Evolutionary conservation across 108 stramenopile species (phyloP), one percentile per base, ranked within the genome.

Genomic region (Aurantiochytrium sp.): DNA sequence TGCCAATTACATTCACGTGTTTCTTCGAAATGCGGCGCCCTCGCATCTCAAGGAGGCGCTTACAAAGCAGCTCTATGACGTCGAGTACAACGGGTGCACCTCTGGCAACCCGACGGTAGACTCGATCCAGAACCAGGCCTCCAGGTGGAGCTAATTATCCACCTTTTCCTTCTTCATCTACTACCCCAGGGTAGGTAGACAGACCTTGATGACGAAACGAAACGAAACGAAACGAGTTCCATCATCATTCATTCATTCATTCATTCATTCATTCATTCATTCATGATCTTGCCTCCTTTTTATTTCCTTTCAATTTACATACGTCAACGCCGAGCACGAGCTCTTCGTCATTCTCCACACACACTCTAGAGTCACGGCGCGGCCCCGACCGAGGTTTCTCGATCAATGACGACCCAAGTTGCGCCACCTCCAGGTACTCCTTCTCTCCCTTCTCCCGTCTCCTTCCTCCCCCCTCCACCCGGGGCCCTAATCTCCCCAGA

Each of bases 1-100:
- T 49, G 92, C 91, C 69, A 93, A 93, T 90, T 93, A 90, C 73
- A 90, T 93, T 5, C 91, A 91, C 72, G 87, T 89, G 44, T 93
- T 93, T 87, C 44, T 93, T 21, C 92, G 92, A 58, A 88, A 72
- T 49, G 60, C 90, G 60, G 92, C 91, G 21, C 92, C 92, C 0
- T n/a, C 44, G 58, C 44, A 90, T 51, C 59, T 88, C 87, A 47
- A 88, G 64, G 60, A 44, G 58, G 42, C 5, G 19, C 58, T 90
- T 23, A 53, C 60, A 29, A 18, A 60, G 60, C 64, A 87, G 90
- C 45, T 59, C 43, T 87, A 90, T 60, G 60, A 25, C 19, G 49
- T 23, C 58, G 87, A 57, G 58, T 58, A 57, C 58, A 23, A 71
- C 47, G 25, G 71, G 47, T 58, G 28, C 29, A 47, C 60, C 55